Evolutionary conservation across 352 stramenopile species (phyloP).

Genomic region (Peronospora belbahrii): DNA sequence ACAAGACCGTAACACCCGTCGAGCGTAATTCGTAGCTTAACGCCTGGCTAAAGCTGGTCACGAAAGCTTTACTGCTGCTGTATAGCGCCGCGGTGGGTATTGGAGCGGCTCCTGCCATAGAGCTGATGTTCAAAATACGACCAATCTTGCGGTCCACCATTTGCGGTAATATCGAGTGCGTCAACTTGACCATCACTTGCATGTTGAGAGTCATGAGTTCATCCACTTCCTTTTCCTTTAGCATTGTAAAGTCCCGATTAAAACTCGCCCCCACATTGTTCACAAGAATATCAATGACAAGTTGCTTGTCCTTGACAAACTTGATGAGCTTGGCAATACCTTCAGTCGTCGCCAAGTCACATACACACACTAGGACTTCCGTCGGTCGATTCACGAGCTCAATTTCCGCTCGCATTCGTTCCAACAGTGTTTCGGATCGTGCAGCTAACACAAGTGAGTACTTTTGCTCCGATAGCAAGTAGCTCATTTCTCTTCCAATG

Average conservation of each 20-base stretch:
- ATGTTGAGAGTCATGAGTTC: conserved; percentile 67
- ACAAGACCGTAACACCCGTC: conserved; percentile 74
- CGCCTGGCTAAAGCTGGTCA: conserved; percentile 67
- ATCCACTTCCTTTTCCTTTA: conserved; percentile 39
- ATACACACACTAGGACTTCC: conserved; percentile 48
- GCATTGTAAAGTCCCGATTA: conserved; percentile 35
- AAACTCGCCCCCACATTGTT: conserved; percentile 65
- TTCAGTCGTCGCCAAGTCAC: conserved; percentile 41
- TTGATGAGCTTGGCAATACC: conserved; percentile 51
- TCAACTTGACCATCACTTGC: conserved; percentile 51
- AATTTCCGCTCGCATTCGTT: conserved; percentile 67
- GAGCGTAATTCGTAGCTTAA: conserved; percentile 76
- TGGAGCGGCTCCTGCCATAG: conserved; percentile 36
- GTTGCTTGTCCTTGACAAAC: conserved; percentile 47
- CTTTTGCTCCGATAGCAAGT: conserved; percentile 67
- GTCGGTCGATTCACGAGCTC: conserved; percentile 60
- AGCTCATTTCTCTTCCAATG: conserved; percentile 72
- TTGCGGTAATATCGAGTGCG: conserved; percentile 50
- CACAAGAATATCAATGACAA: conserved; percentile 78
- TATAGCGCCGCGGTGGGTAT: conserved; percentile 72
- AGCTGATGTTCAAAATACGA: conserved; percentile 79
- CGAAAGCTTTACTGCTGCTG: conserved; percentile 64
- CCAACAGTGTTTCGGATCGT: conserved; percentile 45
- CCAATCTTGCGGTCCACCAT: conserved; percentile 66
- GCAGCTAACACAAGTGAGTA: conserved; percentile 71